Base-by-base conservation (phyloP, 2,329 filamentous ascomycete species). In the Talaromyces sp. region DNA sequence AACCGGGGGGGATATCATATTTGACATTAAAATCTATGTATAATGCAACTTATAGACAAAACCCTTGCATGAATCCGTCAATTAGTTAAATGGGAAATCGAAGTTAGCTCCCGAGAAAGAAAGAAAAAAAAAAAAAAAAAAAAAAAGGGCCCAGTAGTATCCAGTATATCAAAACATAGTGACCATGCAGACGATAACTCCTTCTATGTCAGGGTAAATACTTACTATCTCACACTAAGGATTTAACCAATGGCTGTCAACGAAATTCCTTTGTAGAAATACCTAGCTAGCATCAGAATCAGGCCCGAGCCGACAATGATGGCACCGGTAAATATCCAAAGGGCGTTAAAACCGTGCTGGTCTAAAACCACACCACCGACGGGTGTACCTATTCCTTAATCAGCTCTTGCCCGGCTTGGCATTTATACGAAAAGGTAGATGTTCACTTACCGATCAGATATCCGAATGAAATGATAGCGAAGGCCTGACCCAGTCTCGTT, bases 291-390 rank as follows among this genome's bases (percentile, higher is more conserved):
- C 43, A 46, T 46, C n/a, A 46, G 19, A 6, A 46, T 21, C 10
- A 24, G 9, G 9, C 43, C n/a, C 4, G 43, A 46, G 43, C 19
- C 43, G 17, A 46, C 43, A 21, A 46, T 46, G 43, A 46, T 46
- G 19, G 52, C 58, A 29, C 58, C 58, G 9, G 54, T 49, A 17
- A 60, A 60, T 9, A 60, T 51, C 31, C 54, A 60, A 6, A 60
- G 58, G 2, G 53, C 21, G 31, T 38, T 57, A 17, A 56, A 57
- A n/a, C 54, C 46, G 27, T 60, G 46, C 11, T 60, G 19, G n/a
- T 60, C 32, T 10, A 60, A 19, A 26, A 60, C 58, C 27, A 57
- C 58, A 6, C 58, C 58, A 14, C 58, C 58, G 21, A 60, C 58
- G 14, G 58, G 58, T 5, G 58, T 60, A 21, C 58, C 58, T 60